phyloP scores from a whole-genome alignment of 148 eudicot species.

The Rheum nobile region DNA sequence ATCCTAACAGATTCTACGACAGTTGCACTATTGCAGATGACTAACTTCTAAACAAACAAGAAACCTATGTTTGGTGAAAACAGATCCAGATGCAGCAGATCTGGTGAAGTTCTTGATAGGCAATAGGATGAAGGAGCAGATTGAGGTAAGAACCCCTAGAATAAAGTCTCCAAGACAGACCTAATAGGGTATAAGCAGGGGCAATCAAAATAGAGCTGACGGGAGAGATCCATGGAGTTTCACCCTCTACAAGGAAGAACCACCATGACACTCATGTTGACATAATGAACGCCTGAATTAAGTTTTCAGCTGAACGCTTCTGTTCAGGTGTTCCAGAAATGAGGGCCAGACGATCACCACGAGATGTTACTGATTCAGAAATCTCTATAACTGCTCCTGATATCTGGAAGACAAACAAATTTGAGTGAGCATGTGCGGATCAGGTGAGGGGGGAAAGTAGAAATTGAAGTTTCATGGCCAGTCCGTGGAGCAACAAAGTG shows the following conservation, averaged over 20 bases:
- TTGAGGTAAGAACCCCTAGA: slow-evolving; percentile 12
- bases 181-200: slow-evolving; percentile 24
- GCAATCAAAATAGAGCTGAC: slow-evolving; percentile 15
- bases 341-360: slow-evolving; percentile 75
- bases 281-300: slow-evolving; percentile 89
- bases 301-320: slow-evolving; percentile 82
- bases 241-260: slow-evolving; percentile 22
- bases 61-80: slow-evolving; percentile 23
- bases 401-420: slow-evolving; percentile 43
- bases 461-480: not conserved
- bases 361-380: slow-evolving; percentile 60
- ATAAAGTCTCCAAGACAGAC: slow-evolving; percentile 17
- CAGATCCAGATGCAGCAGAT: slow-evolving; percentile 9
- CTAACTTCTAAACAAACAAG: slow-evolving; percentile 14
- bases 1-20: slow-evolving; percentile 24
- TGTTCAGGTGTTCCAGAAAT: slow-evolving; percentile 85
- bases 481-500: not conserved
- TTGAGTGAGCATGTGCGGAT: slow-evolving; percentile 13
- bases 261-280: slow-evolving; percentile 38
- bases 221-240: slow-evolving; percentile 19
- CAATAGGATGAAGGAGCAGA: slow-evolving; percentile 12
- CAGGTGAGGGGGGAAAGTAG: not conserved
- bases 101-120: slow-evolving; percentile 19
- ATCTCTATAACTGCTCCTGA: slow-evolving; percentile 86
- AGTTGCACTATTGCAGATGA: slow-evolving; percentile 17